A percentile compares a stretch with the other conserved stretches of the same genome.
These are phyloP conservation scores for Fusarium pseudocircinatum DNA, from an alignment of 2,329 filamentous ascomycete species.

Conservation along the genomic window DNA sequence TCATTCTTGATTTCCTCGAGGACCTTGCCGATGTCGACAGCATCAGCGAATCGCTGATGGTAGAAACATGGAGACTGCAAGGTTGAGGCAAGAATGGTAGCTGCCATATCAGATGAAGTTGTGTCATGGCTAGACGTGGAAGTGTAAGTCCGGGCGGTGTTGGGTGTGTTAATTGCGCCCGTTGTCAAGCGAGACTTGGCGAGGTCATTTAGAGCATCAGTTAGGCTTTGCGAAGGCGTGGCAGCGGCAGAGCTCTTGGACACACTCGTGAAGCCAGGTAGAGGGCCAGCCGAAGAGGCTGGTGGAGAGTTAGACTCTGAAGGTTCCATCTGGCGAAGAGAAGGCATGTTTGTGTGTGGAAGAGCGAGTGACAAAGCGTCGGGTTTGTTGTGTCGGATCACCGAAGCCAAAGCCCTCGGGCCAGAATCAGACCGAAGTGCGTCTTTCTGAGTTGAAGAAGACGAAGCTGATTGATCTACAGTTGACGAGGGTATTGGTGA, in stretches of 20 bases:
- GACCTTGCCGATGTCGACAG: conserved; percentile 93
- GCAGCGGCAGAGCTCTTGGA: conserved; percentile 46
- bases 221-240: conserved; percentile 69
- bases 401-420: conserved; percentile 81
- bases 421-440: conserved; percentile 61
- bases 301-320: conserved; percentile 45
- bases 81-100: conserved; percentile 48
- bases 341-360: conserved; percentile 59
- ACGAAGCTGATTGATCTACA: conserved; percentile 40
- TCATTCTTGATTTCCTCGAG: conserved; percentile 92
- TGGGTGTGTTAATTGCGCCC: conserved; percentile 30
- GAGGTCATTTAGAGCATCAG: conserved; percentile 66
- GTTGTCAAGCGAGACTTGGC: conserved; percentile 53
- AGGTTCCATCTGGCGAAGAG: conserved; percentile 51
- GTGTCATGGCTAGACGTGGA: conserved; percentile 20
- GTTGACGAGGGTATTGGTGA: conserved; percentile 15
- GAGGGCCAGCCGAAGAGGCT: conserved; percentile 5
- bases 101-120: conserved; percentile 20
- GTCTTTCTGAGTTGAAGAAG: conserved; percentile 11
- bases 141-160: conserved; percentile 33
- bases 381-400: conserved; percentile 67
- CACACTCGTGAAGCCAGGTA: conserved; percentile 10
- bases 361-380: conserved; percentile 66
- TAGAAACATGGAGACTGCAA: conserved; percentile 97
- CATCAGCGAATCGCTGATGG: conserved; percentile 95